These are phyloP conservation scores for Biscutella auriculata DNA, from an alignment of 441 rosid species.

Conservation along the genomic window DNA sequence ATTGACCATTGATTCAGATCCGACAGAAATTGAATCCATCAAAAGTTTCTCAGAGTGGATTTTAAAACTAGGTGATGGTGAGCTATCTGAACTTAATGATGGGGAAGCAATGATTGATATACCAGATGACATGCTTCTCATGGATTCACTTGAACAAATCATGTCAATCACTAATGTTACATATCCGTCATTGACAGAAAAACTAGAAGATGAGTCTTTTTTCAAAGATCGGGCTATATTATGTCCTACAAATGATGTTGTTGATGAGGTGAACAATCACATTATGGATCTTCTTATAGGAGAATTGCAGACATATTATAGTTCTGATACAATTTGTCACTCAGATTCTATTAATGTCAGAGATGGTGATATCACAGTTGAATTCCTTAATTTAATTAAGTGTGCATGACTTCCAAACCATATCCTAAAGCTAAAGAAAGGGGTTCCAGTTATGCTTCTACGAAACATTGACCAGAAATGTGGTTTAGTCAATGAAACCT, in stretches of 20 bases:
- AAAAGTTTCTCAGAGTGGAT: neutral
- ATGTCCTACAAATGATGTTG: neutral
- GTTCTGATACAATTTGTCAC: neutral
- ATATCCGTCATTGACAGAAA: no score
- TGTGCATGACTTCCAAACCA: neutral
- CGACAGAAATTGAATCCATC: neutral
- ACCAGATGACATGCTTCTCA: neutral
- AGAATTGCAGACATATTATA: neutral
- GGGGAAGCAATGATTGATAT: neutral
- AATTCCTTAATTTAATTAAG: neutral
- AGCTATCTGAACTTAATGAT: neutral
- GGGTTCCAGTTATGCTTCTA: neutral
- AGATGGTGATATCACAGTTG: neutral
- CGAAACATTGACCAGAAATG: neutral
- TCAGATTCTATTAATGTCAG: neutral
- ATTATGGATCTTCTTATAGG: neutral
- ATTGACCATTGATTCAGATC: neutral
- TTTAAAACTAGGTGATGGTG: neutral
- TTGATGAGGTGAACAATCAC: neutral
- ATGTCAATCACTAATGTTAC: no score
- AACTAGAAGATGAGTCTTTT: no score
- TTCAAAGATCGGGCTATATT: neutral
- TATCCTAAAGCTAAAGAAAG: neutral
- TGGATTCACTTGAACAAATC: neutral
- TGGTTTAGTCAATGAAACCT: neutral